Base-by-base conservation (phyloP, 345 rosid species). In the Microthlaspi erraticum region DNA sequence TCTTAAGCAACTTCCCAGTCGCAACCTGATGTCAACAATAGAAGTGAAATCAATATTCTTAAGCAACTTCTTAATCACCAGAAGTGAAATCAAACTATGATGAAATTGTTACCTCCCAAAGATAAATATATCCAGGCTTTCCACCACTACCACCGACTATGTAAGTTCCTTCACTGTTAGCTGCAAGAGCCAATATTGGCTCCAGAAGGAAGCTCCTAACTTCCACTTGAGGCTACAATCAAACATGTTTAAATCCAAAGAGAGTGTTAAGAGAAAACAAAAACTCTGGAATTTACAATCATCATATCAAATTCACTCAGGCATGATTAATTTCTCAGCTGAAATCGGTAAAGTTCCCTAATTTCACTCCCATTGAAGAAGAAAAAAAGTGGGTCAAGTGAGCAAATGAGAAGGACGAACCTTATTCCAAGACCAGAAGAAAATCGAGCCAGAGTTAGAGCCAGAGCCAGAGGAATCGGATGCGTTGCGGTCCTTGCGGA, bases 81-180 rank as follows among this genome's bases (percentile, higher is more conserved):
- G 18, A 26, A 64, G 19, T 34, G 29, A 54, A 10, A 19, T 42
- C 3, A 48, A 33, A 60, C 0, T 6, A 9, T 19, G 42, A 9
- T 19, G 37, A 10, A 38, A 16, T 1, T 36, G 10, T 57, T 37
- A 89, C 96, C 95, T 91, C 99, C 99, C 97, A 91, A 46, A 87
- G 52, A 74, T 80, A 90, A 16, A 86, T 84, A 44, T 84, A 82
- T 11, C 98, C 90, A 0, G 92, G 88, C 45, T 57, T 73, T 58
- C 92, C 94, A 67, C 98, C 97, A 10, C 92, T 92, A 67, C 98
- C 97, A 10, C 92, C 98, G 68, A 80, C 83, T 50, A 94, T 64
- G 71, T 89, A 94, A 14, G 87, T 83, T 19, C 98, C 99, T 74
- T 83, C 88, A 14, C 79, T 84, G 69, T 88, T 87, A 19, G 96